Evolutionary conservation across 495 filamentous ascomycete genomes (phyloP).

Genomic region (Penicillium flavigenum): DNA sequence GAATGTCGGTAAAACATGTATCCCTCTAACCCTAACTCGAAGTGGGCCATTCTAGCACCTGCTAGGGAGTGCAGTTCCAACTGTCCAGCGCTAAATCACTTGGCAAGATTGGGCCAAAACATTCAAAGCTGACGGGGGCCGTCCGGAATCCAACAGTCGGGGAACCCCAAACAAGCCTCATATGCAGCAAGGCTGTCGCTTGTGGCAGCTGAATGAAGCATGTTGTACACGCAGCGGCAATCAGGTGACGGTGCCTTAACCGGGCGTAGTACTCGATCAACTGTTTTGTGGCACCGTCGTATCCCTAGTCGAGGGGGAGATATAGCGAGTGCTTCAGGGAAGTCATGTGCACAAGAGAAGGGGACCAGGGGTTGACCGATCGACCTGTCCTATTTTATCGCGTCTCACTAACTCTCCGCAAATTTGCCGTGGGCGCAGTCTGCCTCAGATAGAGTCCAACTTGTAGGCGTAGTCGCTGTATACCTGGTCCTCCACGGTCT

Average conservation of each 20-base stretch:
- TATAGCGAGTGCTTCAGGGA: not conserved
- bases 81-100: not conserved
- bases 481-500: conserved; percentile 54
- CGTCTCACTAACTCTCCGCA: not conserved
- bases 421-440: not conserved
- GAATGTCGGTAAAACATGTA: not conserved
- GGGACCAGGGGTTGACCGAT: not conserved
- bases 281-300: conserved; percentile 1
- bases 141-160: not conserved
- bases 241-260: conserved; percentile 18
- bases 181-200: conserved; percentile 8
- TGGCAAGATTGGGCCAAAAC: not conserved
- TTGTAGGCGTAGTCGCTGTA: conserved; percentile 43
- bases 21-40: not conserved
- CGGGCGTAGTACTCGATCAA: conserved; percentile 7
- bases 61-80: not conserved
- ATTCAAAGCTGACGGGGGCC: not conserved
- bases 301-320: not conserved
- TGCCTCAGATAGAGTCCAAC: conserved; percentile 38
- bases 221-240: conserved; percentile 16
- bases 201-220: conserved; percentile 7
- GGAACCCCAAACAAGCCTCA: conserved; percentile 4
- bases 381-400: not conserved
- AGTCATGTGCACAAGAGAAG: not conserved
- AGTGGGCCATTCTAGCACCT: not conserved